Base-by-base conservation (phyloP, 179 eudicot species). In the Heliamphora ciliata region DNA sequence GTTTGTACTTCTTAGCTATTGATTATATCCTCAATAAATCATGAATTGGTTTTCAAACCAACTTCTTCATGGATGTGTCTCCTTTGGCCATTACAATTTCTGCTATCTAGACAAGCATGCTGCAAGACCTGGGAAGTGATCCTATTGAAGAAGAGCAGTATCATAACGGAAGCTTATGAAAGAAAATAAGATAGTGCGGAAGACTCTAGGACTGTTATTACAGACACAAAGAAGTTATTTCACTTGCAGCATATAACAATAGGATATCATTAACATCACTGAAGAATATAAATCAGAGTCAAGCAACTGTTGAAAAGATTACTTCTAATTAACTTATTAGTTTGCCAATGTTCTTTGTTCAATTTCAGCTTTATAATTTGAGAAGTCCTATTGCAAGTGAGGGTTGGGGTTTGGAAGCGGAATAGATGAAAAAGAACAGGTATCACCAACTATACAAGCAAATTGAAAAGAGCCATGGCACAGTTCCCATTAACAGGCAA, bases 381-480 rank as follows among this genome's bases (percentile, higher is more conserved):
- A n/a, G 13, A 73, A 74, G 61, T 18, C 8, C 6, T 18, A 58
- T 11, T n/a, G 61, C 58, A 51, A 52, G n/a, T n/a, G 59, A 13
- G 47, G 77, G 31, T n/a, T 44, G 9, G 74, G 54, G 52, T 46
- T 10, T 13, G 10, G 44, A 46, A 70, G 10, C 51, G 13, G 44
- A 70, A 47, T 6, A 65, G n/a, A 65, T 6, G 74, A 46, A 70
- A 70, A 47, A 46, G 14, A 44, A 14, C 8, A 70, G 74, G 52
- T 44, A 72, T 47, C 76, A 72, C 76, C 73, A 72, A 48, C 31
- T 48, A 8, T 48, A 40, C 48, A 24, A 17, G 56, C 10, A 73
- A 51, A 8, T 73, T 73, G 77, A 59, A 73, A n/a, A 73, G 44
- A n/a, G n/a, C n/a, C n/a, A n/a, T n/a, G n/a, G n/a, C 8, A 52